phyloP scores from a whole-genome alignment of 2,329 filamentous ascomycete genomes.

The Elsinoe necatrix region DNA sequence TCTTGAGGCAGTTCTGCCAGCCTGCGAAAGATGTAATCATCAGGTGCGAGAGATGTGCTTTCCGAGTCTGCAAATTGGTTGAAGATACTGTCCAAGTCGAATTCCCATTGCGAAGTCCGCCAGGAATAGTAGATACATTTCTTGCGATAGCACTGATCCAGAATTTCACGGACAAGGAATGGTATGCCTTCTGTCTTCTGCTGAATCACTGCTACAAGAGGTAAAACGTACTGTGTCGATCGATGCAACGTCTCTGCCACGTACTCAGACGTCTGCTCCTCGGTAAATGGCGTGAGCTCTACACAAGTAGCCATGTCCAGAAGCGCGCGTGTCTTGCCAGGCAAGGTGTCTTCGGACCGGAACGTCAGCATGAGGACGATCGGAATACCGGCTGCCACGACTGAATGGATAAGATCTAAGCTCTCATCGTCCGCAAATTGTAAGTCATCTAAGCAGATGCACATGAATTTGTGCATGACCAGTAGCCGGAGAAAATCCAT shows the following conservation, averaged over 20 bases:
- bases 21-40: slow-evolving; percentile 70
- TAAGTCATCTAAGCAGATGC: slow-evolving; percentile 79
- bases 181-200: slow-evolving; percentile 84
- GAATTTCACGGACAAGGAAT: slow-evolving; percentile 86
- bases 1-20: slow-evolving; percentile 66
- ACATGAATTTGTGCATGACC: slow-evolving; percentile 75
- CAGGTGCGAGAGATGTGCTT: slow-evolving; percentile 71
- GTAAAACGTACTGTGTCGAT: slow-evolving; percentile 59
- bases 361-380: slow-evolving; percentile 72
- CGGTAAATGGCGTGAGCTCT: slow-evolving; percentile 61
- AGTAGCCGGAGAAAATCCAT: slow-evolving; percentile 77
- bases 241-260: slow-evolving; percentile 74
- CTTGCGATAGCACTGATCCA: slow-evolving; percentile 77
- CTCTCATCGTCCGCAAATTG: slow-evolving; percentile 88
- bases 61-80: slow-evolving; percentile 72
- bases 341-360: slow-evolving; percentile 34
- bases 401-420: slow-evolving; percentile 71
- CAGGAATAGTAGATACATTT: slow-evolving; percentile 89
- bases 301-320: slow-evolving; percentile 53
- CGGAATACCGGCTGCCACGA: slow-evolving; percentile 68
- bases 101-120: slow-evolving; percentile 72
- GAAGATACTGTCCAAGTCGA: slow-evolving; percentile 77
- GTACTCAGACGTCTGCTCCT: slow-evolving; percentile 73
- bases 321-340: slow-evolving; percentile 31
- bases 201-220: slow-evolving; percentile 75